Evolutionary conservation across 2,329 filamentous ascomycete genomes (phyloP).

Genomic region (Ophiostoma sp.): DNA sequence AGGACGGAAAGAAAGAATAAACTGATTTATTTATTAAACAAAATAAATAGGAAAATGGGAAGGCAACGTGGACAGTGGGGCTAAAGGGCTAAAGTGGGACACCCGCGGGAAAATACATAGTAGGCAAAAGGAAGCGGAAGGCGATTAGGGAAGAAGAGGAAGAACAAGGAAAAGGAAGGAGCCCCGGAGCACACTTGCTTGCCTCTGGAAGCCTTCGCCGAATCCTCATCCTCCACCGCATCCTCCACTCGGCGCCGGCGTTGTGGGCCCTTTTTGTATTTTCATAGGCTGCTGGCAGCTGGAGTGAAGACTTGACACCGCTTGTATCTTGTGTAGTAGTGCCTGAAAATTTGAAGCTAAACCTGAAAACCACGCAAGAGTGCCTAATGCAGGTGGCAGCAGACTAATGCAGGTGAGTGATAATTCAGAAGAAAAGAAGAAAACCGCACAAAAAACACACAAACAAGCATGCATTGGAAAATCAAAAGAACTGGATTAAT

Average conservation of each 20-base stretch:
- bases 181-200: neutral
- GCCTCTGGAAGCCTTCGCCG: neutral
- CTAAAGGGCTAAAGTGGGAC: neutral
- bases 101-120: no score
- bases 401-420: neutral
- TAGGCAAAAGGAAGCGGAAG: no score
- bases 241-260: neutral
- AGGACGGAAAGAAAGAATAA: neutral
- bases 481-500: neutral
- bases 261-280: neutral
- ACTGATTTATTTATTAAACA: neutral
- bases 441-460: neutral
- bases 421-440: neutral
- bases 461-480: neutral
- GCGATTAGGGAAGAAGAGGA: no score
- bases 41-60: neutral
- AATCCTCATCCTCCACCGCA: neutral
- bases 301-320: no score
- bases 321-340: no score
- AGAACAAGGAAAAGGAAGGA: neutral
- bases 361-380: neutral
- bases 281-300: neutral
- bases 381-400: neutral
- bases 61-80: constrained; percentile 2
- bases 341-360: no score